Conservation (phyloP, 257 asterid species). For the Coffea eugenioides region DNA sequence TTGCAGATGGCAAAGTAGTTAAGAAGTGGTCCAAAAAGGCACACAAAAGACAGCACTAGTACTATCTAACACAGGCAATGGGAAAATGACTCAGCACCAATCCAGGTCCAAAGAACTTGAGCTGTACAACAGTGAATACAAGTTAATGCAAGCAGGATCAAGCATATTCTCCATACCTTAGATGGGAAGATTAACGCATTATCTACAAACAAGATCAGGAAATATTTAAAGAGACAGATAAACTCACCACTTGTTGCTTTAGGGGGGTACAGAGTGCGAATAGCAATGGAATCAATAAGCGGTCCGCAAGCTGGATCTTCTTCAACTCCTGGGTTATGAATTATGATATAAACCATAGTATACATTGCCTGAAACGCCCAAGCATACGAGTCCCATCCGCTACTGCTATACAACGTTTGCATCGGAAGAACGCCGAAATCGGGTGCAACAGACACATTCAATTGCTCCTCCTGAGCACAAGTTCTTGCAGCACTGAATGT, state of each 20-base stretch:
- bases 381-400: conserved; percentile 93
- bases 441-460: conserved; percentile 75
- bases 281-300: conserved; percentile 75
- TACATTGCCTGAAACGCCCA: conserved; percentile 70
- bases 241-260: conserved; percentile 69
- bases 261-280: conserved; percentile 79
- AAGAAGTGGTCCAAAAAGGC: conserved; percentile 25
- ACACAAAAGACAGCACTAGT: not conserved
- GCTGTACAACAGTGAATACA: not conserved
- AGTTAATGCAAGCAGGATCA: not conserved
- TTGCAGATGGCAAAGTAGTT: not conserved
- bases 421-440: conserved; percentile 79
- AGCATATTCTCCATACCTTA: not conserved
- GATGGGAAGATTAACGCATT: not conserved
- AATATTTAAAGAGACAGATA: not conserved
- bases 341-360: conserved; percentile 44
- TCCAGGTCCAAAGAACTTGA: not conserved
- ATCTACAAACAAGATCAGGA: conserved; percentile 1
- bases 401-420: conserved; percentile 84
- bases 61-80: not conserved
- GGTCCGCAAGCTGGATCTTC: conserved; percentile 99
- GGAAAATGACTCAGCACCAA: not conserved
- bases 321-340: conserved; percentile 87
- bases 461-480: conserved; percentile 82
- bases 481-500: conserved; percentile 94